Base-by-base conservation (phyloP, 768 basidiomycete species). In the Termitomyces sp. region DNA sequence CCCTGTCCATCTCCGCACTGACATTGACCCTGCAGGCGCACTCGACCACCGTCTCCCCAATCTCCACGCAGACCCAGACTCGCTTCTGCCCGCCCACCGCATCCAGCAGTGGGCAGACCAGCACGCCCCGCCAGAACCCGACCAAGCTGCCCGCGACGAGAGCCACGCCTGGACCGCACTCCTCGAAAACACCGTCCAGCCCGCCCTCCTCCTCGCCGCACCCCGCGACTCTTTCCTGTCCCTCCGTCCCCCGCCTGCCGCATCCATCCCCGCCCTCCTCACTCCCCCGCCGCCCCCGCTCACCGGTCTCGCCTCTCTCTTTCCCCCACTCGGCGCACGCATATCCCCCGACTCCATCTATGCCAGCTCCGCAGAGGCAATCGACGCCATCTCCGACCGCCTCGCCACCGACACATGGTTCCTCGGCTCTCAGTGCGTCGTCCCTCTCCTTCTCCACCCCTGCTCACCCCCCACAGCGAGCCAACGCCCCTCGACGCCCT, bases 401-500 rank as follows among this genome's bases (percentile, higher is more conserved):
- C 79, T 94, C 1, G 88, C 85, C 27, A 83, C 81, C 3, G 87
- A 93, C 66, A 82, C 81, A 61, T 94, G 92, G 92, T 88, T 94
- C 72, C 80, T 94, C 3, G 86, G 79, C 39, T 93, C 90, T 13
- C 73, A 71, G 92, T 92, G 68, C 65, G 63, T 61, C 3, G 50
- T 16, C 11, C 30, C 6, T 56, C 41, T 22, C 42, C 47, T 30
- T 27, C 27, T 39, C 27, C 31, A n/a, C 49, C 18, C 16, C 20
- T 0, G 59, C 9, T 57, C 36, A 50, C 22, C 30, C 31, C 55
- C 31, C 24, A 33, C 58, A 94, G 91, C 51, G 76, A 77, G 27
- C 88, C 92, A 22, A 94, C 92, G 1, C 81, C 87, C 0, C 82
- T 94, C 15, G 92, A 94, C 67, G 91, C 92, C 2, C 82, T 93